Conservation (phyloP, 2,329 filamentous ascomycete species). For the Colletotrichum kahawae region DNA sequence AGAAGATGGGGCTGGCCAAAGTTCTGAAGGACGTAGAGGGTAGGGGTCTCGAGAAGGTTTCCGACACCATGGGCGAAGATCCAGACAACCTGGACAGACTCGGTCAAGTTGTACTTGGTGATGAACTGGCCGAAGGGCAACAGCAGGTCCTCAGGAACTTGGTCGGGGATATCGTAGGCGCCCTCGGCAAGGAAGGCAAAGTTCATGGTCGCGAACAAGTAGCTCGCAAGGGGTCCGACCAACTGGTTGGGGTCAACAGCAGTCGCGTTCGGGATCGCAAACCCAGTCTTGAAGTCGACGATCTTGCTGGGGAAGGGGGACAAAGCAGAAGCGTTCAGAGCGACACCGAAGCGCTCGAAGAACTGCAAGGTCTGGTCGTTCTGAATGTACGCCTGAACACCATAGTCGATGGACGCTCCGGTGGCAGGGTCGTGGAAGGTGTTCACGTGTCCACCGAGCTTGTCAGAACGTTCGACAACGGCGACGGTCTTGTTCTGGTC, state of each 20-base stretch:
- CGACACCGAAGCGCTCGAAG: conserved; percentile 48
- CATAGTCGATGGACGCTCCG: conserved; percentile 37
- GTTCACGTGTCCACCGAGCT: conserved; percentile 50
- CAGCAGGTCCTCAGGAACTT: conserved; percentile 34
- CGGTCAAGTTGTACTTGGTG: conserved; percentile 12
- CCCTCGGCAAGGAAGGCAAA: conserved; percentile 22
- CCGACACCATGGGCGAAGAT: conserved; percentile 42
- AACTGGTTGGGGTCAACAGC: conserved; percentile 6
- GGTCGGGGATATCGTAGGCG: conserved; percentile 40
- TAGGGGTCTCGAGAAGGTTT: conserved; percentile 41
- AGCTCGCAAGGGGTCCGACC: neutral
- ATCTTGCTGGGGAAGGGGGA: conserved; percentile 17
- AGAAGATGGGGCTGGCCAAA: conserved; percentile 29
- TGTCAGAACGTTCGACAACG: conserved; percentile 44
- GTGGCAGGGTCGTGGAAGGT: conserved; percentile 48
- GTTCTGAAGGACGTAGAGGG: conserved; percentile 43
- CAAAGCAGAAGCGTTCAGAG: neutral
- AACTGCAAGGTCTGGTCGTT: conserved; percentile 44
- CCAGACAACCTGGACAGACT: conserved; percentile 29
- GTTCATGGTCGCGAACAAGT: conserved; percentile 9
- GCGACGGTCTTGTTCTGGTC: conserved; percentile 52
- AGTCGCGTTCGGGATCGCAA: conserved; percentile 15
- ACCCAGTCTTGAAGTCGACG: conserved; percentile 22
- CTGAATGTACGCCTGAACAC: conserved; percentile 39
- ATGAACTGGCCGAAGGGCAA: conserved; percentile 22